phyloP scores from a whole-genome alignment of 345 rosid genomes.

The Garcia nutans region DNA sequence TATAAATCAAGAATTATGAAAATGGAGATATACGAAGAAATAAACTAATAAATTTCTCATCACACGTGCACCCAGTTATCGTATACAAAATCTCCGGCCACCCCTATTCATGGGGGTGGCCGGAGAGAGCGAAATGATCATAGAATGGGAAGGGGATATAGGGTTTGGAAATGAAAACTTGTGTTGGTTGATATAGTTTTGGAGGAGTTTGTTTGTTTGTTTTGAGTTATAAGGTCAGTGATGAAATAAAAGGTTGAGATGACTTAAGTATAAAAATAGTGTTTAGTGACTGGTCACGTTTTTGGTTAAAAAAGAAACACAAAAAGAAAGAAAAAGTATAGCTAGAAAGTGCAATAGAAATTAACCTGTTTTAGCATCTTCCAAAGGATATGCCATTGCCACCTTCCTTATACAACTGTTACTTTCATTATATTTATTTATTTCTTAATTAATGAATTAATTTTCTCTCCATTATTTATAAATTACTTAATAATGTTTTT shows the following conservation, averaged over 20 bases:
- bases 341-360: conserved; percentile 16
- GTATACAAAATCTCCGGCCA: not conserved
- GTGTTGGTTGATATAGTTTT: conserved; percentile 21
- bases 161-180: conserved; percentile 31
- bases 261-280: conserved; percentile 32
- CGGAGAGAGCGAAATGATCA: not conserved
- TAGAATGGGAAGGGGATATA: conserved; percentile 22
- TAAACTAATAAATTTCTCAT: not conserved
- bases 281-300: conserved; percentile 23
- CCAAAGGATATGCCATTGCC: conserved; percentile 51
- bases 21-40: too few relatives aligned
- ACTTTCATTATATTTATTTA: not conserved
- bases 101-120: conserved; percentile 17
- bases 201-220: not conserved
- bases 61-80: not conserved
- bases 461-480: too few relatives aligned
- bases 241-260: conserved; percentile 36
- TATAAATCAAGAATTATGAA: not conserved
- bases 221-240: conserved; percentile 18
- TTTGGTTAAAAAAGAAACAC: conserved; percentile 21
- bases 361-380: conserved; percentile 45
- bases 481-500: too few relatives aligned
- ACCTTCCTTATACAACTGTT: not conserved
- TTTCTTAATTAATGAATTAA: too few relatives aligned
- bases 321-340: not conserved